A percentile compares a stretch with the other conserved stretches of the same genome.
Evolutionary conservation across 1,284 basidiomycete species (phyloP).

Genomic region (Ceratobasidium sp.): DNA sequence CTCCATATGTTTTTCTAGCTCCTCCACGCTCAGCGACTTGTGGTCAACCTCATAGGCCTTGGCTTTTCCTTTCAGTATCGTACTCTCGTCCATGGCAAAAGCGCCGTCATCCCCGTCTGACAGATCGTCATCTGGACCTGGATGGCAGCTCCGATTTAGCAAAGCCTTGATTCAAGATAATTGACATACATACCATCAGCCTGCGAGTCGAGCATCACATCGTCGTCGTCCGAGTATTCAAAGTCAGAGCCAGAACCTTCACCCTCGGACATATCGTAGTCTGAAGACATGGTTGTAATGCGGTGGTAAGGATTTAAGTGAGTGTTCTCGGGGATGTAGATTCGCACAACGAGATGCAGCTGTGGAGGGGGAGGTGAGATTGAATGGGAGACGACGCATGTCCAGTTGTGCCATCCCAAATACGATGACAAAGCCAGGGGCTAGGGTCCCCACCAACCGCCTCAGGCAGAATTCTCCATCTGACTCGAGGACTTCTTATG

Average conservation of each 20-base stretch:
- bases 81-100: slow-evolving; percentile 61
- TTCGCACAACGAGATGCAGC: slow-evolving; percentile 13
- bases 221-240: slow-evolving; percentile 73
- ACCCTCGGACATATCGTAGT: slow-evolving; percentile 59
- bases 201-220: slow-evolving; percentile 49
- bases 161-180: slow-evolving; percentile 1
- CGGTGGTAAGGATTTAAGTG: background rate
- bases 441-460: background rate
- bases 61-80: slow-evolving; percentile 61
- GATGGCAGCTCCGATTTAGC: background rate
- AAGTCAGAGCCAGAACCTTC: slow-evolving; percentile 38
- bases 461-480: background rate
- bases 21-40: slow-evolving; percentile 74
- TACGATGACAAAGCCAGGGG: slow-evolving; percentile 38
- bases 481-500: background rate
- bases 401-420: background rate
- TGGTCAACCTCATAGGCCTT: slow-evolving; percentile 83
- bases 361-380: slow-evolving; percentile 35
- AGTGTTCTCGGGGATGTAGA: background rate
- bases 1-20: slow-evolving; percentile 80
- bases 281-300: slow-evolving; percentile 67
- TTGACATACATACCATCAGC: slow-evolving; percentile 27
- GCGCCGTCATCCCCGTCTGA: slow-evolving; percentile 59
- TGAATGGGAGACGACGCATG: slow-evolving; percentile 15
- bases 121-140: slow-evolving; percentile 42